Percentiles rank a stretch among this genome's conserved stretches.
These are phyloP conservation scores for Trichoderma harzianum DNA, from an alignment of 2,329 filamentous ascomycete species.

Conservation along the genomic window DNA sequence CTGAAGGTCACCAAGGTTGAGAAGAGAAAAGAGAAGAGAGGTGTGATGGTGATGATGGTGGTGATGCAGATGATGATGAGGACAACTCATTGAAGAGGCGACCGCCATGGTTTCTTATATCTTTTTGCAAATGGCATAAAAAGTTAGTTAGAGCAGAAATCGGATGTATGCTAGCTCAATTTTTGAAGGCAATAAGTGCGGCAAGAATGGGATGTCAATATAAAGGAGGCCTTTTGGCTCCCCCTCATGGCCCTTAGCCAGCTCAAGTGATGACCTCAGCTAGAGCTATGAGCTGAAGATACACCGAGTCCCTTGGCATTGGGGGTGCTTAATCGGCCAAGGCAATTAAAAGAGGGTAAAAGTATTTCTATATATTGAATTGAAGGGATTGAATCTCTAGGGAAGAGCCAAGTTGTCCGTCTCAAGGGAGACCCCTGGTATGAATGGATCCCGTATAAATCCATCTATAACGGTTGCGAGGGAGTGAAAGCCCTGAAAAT, in stretches of 20 bases:
- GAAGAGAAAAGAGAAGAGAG: background rate
- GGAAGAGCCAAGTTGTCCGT: background rate
- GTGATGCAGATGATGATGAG: background rate
- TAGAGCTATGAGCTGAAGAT: background rate
- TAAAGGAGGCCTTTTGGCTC: background rate
- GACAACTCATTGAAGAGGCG: background rate
- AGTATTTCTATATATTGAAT: background rate
- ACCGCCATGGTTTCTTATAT: constrained; percentile 1
- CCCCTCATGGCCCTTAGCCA: background rate
- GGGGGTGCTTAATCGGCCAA: background rate
- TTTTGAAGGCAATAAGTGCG: background rate
- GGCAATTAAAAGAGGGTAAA: background rate
- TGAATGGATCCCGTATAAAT: background rate
- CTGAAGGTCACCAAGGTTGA: background rate
- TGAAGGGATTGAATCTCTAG: background rate
- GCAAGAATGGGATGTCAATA: constrained; percentile 11
- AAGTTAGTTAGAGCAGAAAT: too few relatives aligned
- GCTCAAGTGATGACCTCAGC: background rate
- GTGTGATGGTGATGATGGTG: background rate
- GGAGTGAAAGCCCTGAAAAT: background rate
- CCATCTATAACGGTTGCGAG: background rate
- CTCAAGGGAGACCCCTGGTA: background rate
- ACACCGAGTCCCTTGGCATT: background rate
- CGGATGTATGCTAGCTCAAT: background rate
- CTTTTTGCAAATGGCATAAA: background rate